Evolutionary conservation across 441 rosid species (phyloP).

Genomic region (Euphorbia neoarborescens): DNA sequence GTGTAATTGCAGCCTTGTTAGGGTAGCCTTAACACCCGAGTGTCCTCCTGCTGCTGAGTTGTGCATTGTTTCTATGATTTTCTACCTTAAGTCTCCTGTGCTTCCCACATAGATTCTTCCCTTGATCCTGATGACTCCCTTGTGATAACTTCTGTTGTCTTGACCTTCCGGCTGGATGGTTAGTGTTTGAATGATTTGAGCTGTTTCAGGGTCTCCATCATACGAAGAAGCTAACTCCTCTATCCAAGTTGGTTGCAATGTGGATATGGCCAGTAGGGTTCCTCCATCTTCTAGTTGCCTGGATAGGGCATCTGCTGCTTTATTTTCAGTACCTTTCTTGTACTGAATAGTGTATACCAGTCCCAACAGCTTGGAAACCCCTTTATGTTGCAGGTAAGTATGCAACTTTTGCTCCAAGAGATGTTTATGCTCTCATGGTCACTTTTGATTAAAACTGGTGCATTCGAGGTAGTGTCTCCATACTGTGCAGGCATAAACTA

Average conservation of each 20-base stretch:
- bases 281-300: too few species aligned
- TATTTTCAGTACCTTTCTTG: not conserved
- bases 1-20: not conserved
- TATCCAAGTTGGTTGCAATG: not conserved
- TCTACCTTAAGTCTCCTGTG: not conserved
- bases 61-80: not conserved
- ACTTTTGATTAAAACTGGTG: not conserved
- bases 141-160: not conserved
- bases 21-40: not conserved
- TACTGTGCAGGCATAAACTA: not conserved
- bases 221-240: too few species aligned
- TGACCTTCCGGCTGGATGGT: rapidly evolving
- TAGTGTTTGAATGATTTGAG: not conserved
- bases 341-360: not conserved
- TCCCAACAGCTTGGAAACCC: too few species aligned
- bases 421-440: not conserved
- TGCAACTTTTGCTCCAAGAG: not conserved
- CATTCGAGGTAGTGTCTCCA: not conserved
- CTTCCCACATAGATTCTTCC: not conserved
- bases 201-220: not conserved
- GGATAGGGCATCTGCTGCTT: not conserved
- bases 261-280: not conserved
- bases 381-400: not conserved
- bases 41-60: not conserved
- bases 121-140: not conserved